Conservation (phyloP, 2,329 filamentous ascomycete genomes). For the Neobulgaria alba region DNA sequence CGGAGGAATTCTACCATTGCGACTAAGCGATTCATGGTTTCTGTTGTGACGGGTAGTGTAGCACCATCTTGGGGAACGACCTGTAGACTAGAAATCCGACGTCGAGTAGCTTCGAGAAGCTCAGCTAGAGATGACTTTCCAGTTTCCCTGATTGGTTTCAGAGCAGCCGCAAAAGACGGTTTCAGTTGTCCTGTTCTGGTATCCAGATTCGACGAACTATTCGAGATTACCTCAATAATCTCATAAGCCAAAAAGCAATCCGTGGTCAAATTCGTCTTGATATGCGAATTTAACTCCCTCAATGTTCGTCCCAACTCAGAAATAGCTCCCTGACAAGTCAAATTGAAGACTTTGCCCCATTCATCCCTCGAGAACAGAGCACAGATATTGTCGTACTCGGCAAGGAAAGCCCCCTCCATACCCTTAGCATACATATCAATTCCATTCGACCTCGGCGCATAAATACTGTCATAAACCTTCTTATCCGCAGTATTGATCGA, state of each 20-base stretch:
- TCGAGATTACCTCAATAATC: constrained; percentile 81
- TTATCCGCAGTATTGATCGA: constrained; percentile 77
- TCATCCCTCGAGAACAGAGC: constrained; percentile 80
- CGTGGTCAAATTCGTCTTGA: constrained; percentile 75
- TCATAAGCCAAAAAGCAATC: constrained; percentile 96
- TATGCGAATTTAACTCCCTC: constrained; percentile 80
- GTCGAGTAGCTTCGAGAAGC: constrained; percentile 74
- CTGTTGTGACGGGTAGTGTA: constrained; percentile 66
- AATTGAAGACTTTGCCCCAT: constrained; percentile 70
- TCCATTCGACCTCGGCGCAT: constrained; percentile 81
- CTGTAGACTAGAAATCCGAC: constrained; percentile 56
- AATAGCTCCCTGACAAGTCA: constrained; percentile 70
- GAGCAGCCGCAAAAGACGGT: constrained; percentile 67
- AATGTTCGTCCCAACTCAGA: constrained; percentile 78
- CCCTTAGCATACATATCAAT: constrained; percentile 83
- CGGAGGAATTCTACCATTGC: constrained; percentile 80
- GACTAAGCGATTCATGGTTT: constrained; percentile 80
- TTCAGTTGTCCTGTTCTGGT: constrained; percentile 80
- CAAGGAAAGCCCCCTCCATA: constrained; percentile 76
- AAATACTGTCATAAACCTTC: constrained; percentile 70
- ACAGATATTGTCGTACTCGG: constrained; percentile 87
- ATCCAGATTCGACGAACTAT: constrained; percentile 71
- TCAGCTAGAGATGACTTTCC: constrained; percentile 79
- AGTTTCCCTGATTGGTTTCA: constrained; percentile 86
- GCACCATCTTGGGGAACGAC: constrained; percentile 70